These are phyloP conservation scores for Arabidopsis suecica DNA, from an alignment of 345 rosid species.

Conservation along the genomic window DNA sequence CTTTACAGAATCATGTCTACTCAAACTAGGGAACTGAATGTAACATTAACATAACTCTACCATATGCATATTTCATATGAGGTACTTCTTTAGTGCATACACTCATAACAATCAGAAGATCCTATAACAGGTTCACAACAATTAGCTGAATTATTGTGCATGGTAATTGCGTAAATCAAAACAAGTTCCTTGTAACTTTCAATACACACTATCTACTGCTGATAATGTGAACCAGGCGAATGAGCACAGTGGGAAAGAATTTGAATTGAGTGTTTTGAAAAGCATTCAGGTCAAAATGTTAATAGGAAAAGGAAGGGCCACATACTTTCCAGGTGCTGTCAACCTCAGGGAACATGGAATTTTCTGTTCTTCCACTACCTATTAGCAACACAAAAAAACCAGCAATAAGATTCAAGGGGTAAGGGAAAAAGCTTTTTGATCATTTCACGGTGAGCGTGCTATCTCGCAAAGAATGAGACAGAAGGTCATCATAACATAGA, in stretches of 20 bases:
- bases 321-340: conserved; percentile 96
- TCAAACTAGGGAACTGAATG: background rate
- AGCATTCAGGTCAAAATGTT: conserved; percentile 38
- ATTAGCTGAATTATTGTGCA: conserved; percentile 11
- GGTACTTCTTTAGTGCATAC: background rate
- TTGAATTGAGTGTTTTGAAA: conserved; percentile 35
- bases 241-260: conserved; percentile 8
- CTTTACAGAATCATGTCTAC: background rate
- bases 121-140: background rate
- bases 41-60: background rate
- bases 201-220: conserved; percentile 26
- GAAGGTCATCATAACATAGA: conserved; percentile 38
- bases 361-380: conserved; percentile 72
- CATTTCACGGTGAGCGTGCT: conserved; percentile 44
- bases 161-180: conserved; percentile 9
- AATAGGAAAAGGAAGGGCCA: conserved; percentile 40
- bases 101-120: conserved; percentile 20
- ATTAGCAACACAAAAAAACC: conserved; percentile 13
- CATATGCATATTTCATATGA: background rate
- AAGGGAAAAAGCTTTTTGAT: conserved; percentile 33
- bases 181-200: conserved; percentile 22
- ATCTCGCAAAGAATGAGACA: conserved; percentile 29
- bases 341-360: conserved; percentile 89
- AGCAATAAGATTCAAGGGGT: conserved; percentile 24
- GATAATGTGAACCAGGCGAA: conserved; percentile 25